Percentiles rank a stretch among this genome's conserved stretches.
These are phyloP conservation scores for Aspergillus sp. DNA, from an alignment of 2,329 filamentous ascomycete species.

Conservation along the genomic window DNA sequence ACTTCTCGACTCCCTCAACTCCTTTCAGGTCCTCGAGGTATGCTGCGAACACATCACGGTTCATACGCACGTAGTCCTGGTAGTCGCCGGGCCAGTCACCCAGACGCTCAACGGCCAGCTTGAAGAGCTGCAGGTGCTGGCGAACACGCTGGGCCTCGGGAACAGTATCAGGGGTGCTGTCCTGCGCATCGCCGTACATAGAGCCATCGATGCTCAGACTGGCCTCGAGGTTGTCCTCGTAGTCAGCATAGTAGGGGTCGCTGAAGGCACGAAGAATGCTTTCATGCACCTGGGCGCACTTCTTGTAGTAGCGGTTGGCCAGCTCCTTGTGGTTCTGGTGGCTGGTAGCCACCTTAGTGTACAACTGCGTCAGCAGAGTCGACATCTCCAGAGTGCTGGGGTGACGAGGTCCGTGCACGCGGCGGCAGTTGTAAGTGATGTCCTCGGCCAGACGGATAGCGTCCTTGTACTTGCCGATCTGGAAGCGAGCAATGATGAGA, in stretches of 20 bases:
- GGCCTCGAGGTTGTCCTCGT: conserved; percentile 17
- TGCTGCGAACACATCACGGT: conserved; percentile 46
- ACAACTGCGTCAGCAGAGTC: conserved; percentile 53
- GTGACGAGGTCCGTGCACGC: conserved; percentile 53
- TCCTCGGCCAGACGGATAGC: conserved; percentile 55
- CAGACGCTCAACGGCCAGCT: conserved; percentile 43
- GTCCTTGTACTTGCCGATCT: conserved; percentile 47
- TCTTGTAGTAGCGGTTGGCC: conserved; percentile 44
- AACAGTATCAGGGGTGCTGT: not conserved
- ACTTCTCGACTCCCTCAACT: conserved; percentile 51
- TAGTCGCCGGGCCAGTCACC: conserved; percentile 51
- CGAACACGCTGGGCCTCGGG: conserved; percentile 32
- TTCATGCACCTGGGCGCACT: conserved; percentile 41
- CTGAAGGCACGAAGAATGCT: conserved; percentile 39
- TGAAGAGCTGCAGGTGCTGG: conserved; percentile 42
- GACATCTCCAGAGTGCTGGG: conserved; percentile 52
- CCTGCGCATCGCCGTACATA: conserved; percentile 5
- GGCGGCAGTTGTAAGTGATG: conserved; percentile 58
- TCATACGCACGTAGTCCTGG: conserved; percentile 52
- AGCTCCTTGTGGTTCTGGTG: conserved; percentile 39
- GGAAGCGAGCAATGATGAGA: conserved; percentile 54
- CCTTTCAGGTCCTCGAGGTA: conserved; percentile 46
- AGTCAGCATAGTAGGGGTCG: conserved; percentile 34
- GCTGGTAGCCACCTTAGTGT: conserved; percentile 44
- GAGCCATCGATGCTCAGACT: conserved; percentile 18